Evolutionary conservation across 495 filamentous ascomycete genomes (phyloP).

Genomic region (Aspergillus avenaceus): DNA sequence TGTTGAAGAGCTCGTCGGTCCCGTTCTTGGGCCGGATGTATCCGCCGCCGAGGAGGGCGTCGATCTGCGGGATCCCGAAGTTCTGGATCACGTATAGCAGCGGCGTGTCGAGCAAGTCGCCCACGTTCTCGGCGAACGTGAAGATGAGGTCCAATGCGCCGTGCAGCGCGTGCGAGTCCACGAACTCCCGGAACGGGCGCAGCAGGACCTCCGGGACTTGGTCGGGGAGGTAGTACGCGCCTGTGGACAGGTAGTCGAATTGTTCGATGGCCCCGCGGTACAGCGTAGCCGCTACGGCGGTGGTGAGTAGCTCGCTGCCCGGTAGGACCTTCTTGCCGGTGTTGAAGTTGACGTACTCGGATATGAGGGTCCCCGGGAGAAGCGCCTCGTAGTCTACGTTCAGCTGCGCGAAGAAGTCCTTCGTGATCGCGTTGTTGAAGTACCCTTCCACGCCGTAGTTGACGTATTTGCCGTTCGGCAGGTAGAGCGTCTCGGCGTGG

Average conservation of each 20-base stretch:
- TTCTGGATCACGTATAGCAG: constrained; percentile 28
- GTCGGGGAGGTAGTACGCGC: constrained; percentile 40
- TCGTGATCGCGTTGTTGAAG: constrained; percentile 33
- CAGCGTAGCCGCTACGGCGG: constrained; percentile 22
- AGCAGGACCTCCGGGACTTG: constrained; percentile 49
- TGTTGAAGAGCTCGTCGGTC: constrained; percentile 39
- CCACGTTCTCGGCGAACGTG: constrained; percentile 30
- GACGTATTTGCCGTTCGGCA: constrained; percentile 31
- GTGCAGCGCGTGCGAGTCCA: constrained; percentile 38
- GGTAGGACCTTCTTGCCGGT: constrained; percentile 39
- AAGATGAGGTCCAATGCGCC: constrained; percentile 23
- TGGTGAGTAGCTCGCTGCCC: constrained; percentile 34
- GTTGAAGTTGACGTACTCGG: constrained; percentile 26
- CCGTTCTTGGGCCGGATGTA: constrained; percentile 27
- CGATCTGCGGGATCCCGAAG: constrained; percentile 17
- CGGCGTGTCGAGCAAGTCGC: constrained; percentile 30
- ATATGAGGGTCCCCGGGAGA: constrained; percentile 13
- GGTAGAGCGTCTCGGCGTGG: constrained; percentile 44
- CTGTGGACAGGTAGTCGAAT: constrained; percentile 20
- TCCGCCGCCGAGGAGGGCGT: constrained; percentile 9
- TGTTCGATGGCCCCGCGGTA: constrained; percentile 29
- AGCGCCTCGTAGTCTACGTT: constrained; percentile 21
- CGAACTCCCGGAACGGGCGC: constrained; percentile 44
- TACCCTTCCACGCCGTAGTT: constrained; percentile 43
- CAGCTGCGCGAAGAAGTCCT: constrained; percentile 36